Conservation (phyloP, 1,284 basidiomycete genomes). For the Ceratobasidium theobromae region DNA sequence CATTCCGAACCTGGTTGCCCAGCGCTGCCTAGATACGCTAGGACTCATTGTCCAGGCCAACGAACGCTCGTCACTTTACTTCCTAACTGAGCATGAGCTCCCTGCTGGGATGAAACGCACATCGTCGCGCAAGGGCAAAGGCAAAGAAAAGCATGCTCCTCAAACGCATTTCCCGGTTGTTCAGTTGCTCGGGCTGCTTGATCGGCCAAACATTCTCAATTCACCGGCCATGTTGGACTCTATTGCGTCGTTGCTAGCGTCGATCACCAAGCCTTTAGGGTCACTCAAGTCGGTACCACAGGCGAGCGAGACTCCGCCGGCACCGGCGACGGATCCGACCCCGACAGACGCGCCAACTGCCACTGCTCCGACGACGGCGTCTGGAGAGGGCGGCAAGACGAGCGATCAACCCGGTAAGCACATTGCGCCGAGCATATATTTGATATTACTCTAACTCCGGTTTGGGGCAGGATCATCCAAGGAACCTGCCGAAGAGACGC, state of each 20-base stretch:
- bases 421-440: conserved; percentile 12
- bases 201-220: conserved; percentile 79
- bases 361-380: conserved; percentile 3
- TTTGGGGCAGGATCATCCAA: too few relatives aligned
- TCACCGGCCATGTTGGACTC: conserved; percentile 90
- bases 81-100: conserved; percentile 91
- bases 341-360: conserved; percentile 1
- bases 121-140: conserved; percentile 82
- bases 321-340: conserved; percentile 3
- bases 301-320: conserved; percentile 39
- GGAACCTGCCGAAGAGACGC: conserved; percentile 20
- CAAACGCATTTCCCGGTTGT: conserved; percentile 90
- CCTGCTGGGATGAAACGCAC: conserved; percentile 69
- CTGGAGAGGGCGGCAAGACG: conserved; percentile 6
- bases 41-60: conserved; percentile 83
- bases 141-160: conserved; percentile 80
- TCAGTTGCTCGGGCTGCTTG: conserved; percentile 80
- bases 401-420: conserved; percentile 1
- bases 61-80: conserved; percentile 82
- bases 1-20: conserved; percentile 87
- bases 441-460: conserved; percentile 6
- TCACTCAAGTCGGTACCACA: conserved; percentile 50
- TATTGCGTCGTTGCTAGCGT: conserved; percentile 80
- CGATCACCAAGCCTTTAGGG: conserved; percentile 79
- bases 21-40: conserved; percentile 88